phyloP scores from a whole-genome alignment of 140 eudicot genomes.

The Bidens hawaiensis region DNA sequence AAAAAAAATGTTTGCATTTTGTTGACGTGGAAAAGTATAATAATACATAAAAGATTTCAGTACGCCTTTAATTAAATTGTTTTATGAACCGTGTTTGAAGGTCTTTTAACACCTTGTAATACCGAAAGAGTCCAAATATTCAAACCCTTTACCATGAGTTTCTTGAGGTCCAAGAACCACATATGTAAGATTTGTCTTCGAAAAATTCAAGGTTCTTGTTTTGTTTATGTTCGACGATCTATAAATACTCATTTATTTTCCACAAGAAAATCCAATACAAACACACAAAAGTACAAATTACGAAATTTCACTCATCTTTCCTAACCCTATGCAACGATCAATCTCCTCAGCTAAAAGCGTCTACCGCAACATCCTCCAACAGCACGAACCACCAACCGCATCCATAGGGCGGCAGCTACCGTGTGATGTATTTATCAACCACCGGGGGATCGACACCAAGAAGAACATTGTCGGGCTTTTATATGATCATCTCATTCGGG shows the following conservation, averaged over 20 bases:
- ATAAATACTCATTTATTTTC: conserved; percentile 6
- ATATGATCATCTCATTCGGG: conserved; percentile 38
- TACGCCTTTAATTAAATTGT: neutral
- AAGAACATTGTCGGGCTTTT: conserved; percentile 19
- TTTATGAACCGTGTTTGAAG: conserved; percentile 50
- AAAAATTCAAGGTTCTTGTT: conserved; percentile 33
- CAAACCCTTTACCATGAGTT: conserved; percentile 39
- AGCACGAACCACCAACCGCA: conserved; percentile 11
- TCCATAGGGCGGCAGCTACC: neutral
- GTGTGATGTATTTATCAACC: conserved; percentile 3
- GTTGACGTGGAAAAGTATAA: too few species aligned
- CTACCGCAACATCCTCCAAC: conserved; percentile 28
- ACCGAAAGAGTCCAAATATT: conserved; percentile 37
- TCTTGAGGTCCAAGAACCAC: conserved; percentile 25
- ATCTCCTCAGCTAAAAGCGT: conserved; percentile 32
- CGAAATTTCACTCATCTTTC: neutral
- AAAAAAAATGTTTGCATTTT: too few species aligned
- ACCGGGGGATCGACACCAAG: conserved; percentile 6
- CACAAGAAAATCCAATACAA: neutral
- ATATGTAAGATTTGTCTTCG: conserved; percentile 17
- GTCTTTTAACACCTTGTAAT: conserved; percentile 31
- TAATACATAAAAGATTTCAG: too few species aligned
- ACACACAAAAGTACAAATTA: neutral
- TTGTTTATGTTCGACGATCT: conserved; percentile 3
- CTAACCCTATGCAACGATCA: conserved; percentile 64